phyloP scores from a whole-genome alignment of 129 eudicot species.

The Centaurea solstitialis region DNA sequence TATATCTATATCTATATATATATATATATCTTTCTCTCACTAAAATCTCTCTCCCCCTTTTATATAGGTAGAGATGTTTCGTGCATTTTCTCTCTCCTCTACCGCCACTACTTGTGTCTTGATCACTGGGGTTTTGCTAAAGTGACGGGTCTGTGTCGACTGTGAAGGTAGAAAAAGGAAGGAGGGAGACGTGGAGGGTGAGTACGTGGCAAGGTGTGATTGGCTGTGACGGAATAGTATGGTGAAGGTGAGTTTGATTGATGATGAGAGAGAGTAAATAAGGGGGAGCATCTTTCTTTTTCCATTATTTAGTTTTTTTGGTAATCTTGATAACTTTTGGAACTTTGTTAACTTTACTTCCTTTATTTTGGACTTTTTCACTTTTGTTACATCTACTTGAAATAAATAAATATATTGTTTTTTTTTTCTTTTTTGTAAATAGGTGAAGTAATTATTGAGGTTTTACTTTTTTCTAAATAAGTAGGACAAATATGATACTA shows the following conservation, averaged over 20 bases:
- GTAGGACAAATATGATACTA: too few relatives aligned
- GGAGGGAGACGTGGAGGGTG: conserved; percentile 10
- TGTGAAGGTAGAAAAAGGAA: background rate
- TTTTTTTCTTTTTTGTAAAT: too few relatives aligned
- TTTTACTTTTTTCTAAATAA: too few relatives aligned
- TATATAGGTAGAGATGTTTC: conserved; percentile 21
- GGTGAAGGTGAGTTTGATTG: conserved; percentile 2
- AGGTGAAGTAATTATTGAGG: too few relatives aligned
- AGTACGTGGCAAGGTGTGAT: conserved; percentile 13
- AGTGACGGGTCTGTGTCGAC: conserved; percentile 18
- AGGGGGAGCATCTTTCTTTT: conserved; percentile 19
- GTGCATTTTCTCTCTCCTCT: conserved; percentile 25
- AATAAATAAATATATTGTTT: background rate
- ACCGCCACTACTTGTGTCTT: conserved; percentile 37
- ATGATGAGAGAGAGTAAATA: conserved; percentile 9
- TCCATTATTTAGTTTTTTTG: background rate
- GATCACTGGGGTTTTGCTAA: conserved; percentile 21
- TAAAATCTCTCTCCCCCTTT: conserved; percentile 25
- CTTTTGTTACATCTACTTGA: background rate
- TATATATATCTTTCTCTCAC: conserved; percentile 14
- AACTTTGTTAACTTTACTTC: conserved; percentile 22
- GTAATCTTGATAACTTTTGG: conserved; percentile 13
- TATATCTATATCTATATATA: background rate
- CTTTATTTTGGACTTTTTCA: conserved; percentile 9
- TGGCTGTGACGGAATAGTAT: conserved; percentile 19